These are phyloP conservation scores for Silene latifolia DNA, from an alignment of 148 eudicot species.

Conservation along the genomic window DNA sequence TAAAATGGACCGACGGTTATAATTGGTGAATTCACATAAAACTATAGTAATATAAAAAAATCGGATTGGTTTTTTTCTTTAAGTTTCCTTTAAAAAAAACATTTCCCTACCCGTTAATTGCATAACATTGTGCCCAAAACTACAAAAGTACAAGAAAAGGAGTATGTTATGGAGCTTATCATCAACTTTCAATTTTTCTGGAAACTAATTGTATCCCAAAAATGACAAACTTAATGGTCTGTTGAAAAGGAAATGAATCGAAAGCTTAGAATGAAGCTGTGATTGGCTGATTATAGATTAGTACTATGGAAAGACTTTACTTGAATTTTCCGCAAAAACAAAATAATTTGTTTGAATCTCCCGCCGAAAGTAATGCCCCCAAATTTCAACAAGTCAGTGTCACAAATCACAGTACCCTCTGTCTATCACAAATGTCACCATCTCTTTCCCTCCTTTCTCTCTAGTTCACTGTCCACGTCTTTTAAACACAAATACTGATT, in stretches of 20 bases:
- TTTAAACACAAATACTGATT: too few relatives aligned
- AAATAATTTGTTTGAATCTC: constrained; percentile 18
- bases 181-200: too few relatives aligned
- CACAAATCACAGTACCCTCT: background rate
- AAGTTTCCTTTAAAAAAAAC: too few relatives aligned
- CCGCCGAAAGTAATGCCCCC: constrained; percentile 32
- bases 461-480: background rate
- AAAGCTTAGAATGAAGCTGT: background rate
- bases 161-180: too few relatives aligned
- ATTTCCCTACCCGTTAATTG: too few relatives aligned
- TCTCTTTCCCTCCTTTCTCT: background rate
- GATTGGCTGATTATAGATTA: background rate
- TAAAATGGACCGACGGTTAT: too few relatives aligned
- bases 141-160: too few relatives aligned
- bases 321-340: constrained; percentile 26
- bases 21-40: too few relatives aligned
- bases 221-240: background rate
- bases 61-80: too few relatives aligned
- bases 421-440: constrained; percentile 12
- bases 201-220: background rate
- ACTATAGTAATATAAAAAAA: too few relatives aligned
- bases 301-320: constrained; percentile 14
- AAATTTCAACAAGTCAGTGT: constrained; percentile 2
- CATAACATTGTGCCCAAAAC: too few relatives aligned
- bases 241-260: background rate